phyloP scores from a whole-genome alignment of 2,329 filamentous ascomycete genomes.

The Alternaria sp. region DNA sequence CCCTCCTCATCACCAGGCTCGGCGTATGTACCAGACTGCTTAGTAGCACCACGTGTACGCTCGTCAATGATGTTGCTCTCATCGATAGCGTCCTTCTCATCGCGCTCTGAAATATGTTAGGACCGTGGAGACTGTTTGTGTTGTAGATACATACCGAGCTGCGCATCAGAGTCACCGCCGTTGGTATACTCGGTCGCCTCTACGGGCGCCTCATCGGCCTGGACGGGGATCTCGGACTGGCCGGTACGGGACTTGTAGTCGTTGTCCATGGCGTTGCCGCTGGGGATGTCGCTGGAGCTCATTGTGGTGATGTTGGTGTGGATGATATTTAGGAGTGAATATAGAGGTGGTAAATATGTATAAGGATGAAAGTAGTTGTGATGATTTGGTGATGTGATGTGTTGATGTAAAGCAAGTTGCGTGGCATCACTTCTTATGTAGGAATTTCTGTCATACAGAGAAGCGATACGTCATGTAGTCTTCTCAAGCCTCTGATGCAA shows the following conservation, averaged over 20 bases:
- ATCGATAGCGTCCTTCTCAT: conserved; percentile 61
- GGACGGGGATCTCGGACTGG: conserved; percentile 56
- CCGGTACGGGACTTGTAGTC: conserved; percentile 59
- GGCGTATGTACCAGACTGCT: conserved; percentile 54
- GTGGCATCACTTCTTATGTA: conserved; percentile 7
- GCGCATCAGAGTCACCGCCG: conserved; percentile 58
- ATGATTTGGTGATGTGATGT: background rate
- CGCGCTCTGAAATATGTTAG: conserved; percentile 45
- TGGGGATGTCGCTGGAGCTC: conserved; percentile 44
- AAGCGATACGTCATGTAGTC: conserved; percentile 7
- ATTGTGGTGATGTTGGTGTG: conserved; percentile 26
- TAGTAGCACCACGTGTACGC: conserved; percentile 59
- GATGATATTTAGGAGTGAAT: background rate
- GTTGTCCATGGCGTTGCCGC: conserved; percentile 51
- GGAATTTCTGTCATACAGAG: background rate
- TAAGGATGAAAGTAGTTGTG: background rate
- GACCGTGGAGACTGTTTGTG: background rate
- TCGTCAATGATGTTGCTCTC: conserved; percentile 56
- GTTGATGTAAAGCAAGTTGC: background rate
- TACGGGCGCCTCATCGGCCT: conserved; percentile 56
- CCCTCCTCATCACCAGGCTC: conserved; percentile 64
- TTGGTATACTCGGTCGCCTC: conserved; percentile 55
- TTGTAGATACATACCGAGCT: conserved; percentile 51
- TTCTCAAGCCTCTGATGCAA: conserved; percentile 2
- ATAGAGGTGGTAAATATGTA: background rate